Evolutionary conservation across 805 yeast species (phyloP).

Genomic region (Teunomyces cretensis): DNA sequence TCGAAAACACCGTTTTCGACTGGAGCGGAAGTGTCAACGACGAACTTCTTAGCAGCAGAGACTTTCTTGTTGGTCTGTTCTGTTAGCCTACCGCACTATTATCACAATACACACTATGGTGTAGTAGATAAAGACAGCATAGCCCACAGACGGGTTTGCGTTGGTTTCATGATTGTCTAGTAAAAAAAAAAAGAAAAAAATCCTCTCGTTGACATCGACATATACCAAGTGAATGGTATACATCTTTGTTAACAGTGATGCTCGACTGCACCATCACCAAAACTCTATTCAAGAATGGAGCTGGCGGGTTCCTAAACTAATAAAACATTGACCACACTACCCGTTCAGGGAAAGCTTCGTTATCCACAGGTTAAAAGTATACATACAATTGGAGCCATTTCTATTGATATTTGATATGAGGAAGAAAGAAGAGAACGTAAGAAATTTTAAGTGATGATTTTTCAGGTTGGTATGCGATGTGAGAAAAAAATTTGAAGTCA

Average conservation of each 20-base stretch:
- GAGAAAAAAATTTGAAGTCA: background rate
- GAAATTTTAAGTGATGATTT: background rate
- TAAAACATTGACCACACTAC: constrained; percentile 14
- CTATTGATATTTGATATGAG: constrained; percentile 17
- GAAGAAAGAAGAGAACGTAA: constrained; percentile 5
- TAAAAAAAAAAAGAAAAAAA: constrained; percentile 4
- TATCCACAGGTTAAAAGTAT: constrained; percentile 19
- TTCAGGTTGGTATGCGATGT: background rate
- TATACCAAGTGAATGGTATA: background rate
- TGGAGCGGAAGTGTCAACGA: constrained; percentile 96
- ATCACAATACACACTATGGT: constrained; percentile 19
- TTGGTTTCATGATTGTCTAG: constrained; percentile 6
- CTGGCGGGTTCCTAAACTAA: constrained; percentile 4
- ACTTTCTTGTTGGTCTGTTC: constrained; percentile 70
- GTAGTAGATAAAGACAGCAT: constrained; percentile 43
- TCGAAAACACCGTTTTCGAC: constrained; percentile 96
- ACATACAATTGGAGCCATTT: constrained; percentile 95
- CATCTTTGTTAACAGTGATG: background rate
- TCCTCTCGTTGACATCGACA: constrained; percentile 3
- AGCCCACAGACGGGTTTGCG: constrained; percentile 48
- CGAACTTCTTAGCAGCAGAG: constrained; percentile 81
- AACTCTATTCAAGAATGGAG: background rate
- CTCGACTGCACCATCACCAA: background rate
- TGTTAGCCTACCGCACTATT: constrained; percentile 75
- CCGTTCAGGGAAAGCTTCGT: constrained; percentile 41